phyloP scores from a whole-genome alignment of 257 asterid species.

The Euphrasia confusa region DNA sequence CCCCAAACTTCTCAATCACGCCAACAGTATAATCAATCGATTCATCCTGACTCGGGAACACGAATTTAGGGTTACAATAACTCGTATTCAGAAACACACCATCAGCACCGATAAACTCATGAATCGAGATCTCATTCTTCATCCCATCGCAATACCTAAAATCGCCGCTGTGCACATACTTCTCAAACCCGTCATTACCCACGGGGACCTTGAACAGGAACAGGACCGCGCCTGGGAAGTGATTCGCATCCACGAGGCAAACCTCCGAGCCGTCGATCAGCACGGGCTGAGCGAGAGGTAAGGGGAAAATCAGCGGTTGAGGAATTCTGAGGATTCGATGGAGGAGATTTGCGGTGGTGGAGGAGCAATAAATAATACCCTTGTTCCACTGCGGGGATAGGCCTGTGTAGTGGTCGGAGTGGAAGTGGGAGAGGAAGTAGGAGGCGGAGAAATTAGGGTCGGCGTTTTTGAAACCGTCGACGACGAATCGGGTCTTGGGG shows the following conservation, averaged over 20 bases:
- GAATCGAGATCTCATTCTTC: slow-evolving; percentile 40
- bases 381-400: slow-evolving; percentile 64
- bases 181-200: slow-evolving; percentile 37
- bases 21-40: slow-evolving; percentile 72
- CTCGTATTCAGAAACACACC: slow-evolving; percentile 83
- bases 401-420: slow-evolving; percentile 92
- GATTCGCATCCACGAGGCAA: slow-evolving; percentile 68
- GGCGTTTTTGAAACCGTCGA: slow-evolving; percentile 74
- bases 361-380: slow-evolving; percentile 73
- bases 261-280: slow-evolving; percentile 65
- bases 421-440: slow-evolving; percentile 92
- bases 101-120: slow-evolving; percentile 70
- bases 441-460: slow-evolving; percentile 57
- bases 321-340: slow-evolving; percentile 58
- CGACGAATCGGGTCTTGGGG: slow-evolving; percentile 73
- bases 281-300: slow-evolving; percentile 44
- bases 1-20: slow-evolving; percentile 45
- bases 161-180: slow-evolving; percentile 89
- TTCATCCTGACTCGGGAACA: slow-evolving; percentile 81
- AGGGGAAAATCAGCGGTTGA: slow-evolving; percentile 37
- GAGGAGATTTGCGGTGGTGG: slow-evolving; percentile 65
- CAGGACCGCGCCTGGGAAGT: slow-evolving; percentile 96
- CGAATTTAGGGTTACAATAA: slow-evolving; percentile 79
- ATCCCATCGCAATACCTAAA: slow-evolving; percentile 66
- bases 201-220: slow-evolving; percentile 64